phyloP scores from a whole-genome alignment of 768 basidiomycete species.

The Boletellus ananas region DNA sequence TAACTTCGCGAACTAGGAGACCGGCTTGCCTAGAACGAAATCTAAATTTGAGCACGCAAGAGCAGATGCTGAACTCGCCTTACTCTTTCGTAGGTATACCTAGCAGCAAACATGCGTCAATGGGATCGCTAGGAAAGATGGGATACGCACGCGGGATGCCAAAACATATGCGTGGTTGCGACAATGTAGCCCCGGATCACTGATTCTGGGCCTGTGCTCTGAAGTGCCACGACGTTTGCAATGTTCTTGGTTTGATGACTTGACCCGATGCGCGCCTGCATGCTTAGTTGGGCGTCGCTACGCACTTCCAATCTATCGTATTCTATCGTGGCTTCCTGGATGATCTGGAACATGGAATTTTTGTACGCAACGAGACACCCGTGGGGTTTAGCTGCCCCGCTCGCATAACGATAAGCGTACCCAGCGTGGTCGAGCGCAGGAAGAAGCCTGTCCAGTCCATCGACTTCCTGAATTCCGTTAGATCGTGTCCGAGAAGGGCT shows the following conservation, averaged over 20 bases:
- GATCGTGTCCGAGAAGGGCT: not conserved
- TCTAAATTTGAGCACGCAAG: not conserved
- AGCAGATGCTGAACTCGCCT: conserved; percentile 45
- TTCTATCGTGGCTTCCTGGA: conserved; percentile 47
- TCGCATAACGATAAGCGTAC: conserved; percentile 62
- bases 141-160: conserved; percentile 76
- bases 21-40: conserved; percentile 59
- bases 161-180: conserved; percentile 91
- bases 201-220: conserved; percentile 34
- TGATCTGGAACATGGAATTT: conserved; percentile 43
- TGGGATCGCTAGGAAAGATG: not conserved
- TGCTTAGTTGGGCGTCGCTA: conserved; percentile 30
- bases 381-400: conserved; percentile 75
- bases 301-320: conserved; percentile 69
- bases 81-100: conserved; percentile 74
- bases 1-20: conserved; percentile 65
- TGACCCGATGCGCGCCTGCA: conserved; percentile 42
- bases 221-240: conserved; percentile 67
- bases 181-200: conserved; percentile 57
- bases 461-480: conserved; percentile 67
- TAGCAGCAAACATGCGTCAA: conserved; percentile 3
- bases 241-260: conserved; percentile 80
- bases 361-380: conserved; percentile 83
- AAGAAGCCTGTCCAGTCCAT: conserved; percentile 68
- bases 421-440: conserved; percentile 62